Base-by-base conservation (phyloP, 352 stramenopile species). In the Pythium phragmitis region DNA sequence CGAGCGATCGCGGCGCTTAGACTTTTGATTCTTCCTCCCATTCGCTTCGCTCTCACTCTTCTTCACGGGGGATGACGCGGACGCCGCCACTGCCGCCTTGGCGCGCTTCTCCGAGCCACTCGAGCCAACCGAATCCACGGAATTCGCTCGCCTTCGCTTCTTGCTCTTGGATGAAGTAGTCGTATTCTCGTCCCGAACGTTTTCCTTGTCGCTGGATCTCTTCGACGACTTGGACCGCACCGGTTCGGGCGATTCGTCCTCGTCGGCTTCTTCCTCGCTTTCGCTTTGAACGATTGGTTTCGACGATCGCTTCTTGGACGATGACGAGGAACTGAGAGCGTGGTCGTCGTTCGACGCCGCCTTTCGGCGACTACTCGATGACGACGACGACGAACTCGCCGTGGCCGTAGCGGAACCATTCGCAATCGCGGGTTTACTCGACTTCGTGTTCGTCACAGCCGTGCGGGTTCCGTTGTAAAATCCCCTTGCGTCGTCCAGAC, bases 401-500 rank as follows among this genome's bases (percentile, higher is more conserved):
- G 47, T 68, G 19, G 50, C 49, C 34, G 36, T 49, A 2, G 66
- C 46, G 23, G 36, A 47, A 7, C 59, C 59, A 70, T 60, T 68
- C 56, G 58, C 41, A 49, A 65, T 80, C 30, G 69, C 23, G 7
- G 54, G 21, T 19, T 65, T 67, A 14, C 37, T 69, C 14, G 69
- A 45, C 64, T 91, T 91, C 21, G 73, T 61, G 59, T 82, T 84
- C 21, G 76, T 68, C 21, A 72, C 60, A n/a, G 72, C 60, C 19
- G 52, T 51, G 11, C 55, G 63, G 48, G 63, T 88, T 52, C 77
- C 79, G 45, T 82, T 87, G 70, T 91, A 81, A 50, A 91, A 91
- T 19, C 74, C 73, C 47, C 77, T 83, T 4, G 86, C 86, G 59
- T 93, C 80, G 33, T 88, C 80, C 49, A 92, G 87, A 73, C 86